Evolutionary conservation across 148 eudicot genomes (phyloP).

Genomic region (Rhododendron vialii): DNA sequence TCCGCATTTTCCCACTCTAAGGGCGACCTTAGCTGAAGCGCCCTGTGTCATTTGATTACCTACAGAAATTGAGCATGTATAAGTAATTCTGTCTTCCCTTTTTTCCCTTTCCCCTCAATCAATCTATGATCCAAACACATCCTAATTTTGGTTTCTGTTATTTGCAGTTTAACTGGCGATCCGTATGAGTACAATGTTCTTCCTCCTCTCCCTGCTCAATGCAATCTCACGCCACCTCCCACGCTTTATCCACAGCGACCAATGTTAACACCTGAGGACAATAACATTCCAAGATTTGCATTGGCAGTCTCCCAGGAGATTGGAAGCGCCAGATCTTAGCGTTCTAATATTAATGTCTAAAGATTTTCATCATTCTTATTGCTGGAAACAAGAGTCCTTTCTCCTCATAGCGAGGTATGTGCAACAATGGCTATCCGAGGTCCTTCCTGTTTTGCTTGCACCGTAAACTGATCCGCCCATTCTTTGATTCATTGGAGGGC

Average conservation of each 20-base stretch:
- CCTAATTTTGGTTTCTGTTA: not conserved
- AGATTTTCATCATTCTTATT: not conserved
- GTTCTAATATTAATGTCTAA: slow-evolving; percentile 79
- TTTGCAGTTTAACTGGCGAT: slow-evolving; percentile 52
- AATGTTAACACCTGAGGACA: slow-evolving; percentile 61
- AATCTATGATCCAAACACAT: not conserved
- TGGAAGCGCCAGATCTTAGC: slow-evolving; percentile 59
- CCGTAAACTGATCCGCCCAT: slow-evolving; percentile 12
- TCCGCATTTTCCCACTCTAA: no score
- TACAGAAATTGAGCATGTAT: not conserved
- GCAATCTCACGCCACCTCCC: slow-evolving; percentile 78
- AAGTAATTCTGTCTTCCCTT: not conserved
- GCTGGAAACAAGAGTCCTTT: not conserved
- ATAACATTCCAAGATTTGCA: slow-evolving; percentile 57
- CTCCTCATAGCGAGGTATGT: not conserved
- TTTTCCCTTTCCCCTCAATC: not conserved
- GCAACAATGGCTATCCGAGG: not conserved
- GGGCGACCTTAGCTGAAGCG: no score
- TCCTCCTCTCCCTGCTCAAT: slow-evolving; percentile 88
- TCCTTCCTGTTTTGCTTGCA: not conserved
- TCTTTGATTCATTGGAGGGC: slow-evolving; percentile 27
- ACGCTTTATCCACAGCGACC: slow-evolving; percentile 92
- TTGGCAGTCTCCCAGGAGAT: slow-evolving; percentile 44
- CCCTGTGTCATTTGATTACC: not conserved
- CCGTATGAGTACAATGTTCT: slow-evolving; percentile 66